phyloP scores from a whole-genome alignment of 177 flowering plant genomes.

The Telopea speciosissima region DNA sequence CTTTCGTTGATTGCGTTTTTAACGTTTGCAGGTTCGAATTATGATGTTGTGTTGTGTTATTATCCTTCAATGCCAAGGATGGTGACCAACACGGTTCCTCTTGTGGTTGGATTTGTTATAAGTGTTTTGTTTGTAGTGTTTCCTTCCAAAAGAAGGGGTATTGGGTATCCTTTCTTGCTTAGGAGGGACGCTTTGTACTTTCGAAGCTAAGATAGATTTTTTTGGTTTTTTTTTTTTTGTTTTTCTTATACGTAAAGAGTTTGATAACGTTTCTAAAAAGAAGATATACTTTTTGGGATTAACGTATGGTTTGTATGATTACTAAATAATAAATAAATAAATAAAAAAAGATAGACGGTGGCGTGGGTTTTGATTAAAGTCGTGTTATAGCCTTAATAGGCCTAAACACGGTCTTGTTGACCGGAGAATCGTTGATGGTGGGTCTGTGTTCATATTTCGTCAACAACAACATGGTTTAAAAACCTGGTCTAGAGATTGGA shows the following conservation, averaged over 20 bases:
- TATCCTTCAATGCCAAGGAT: constrained; percentile 33
- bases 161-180: constrained; percentile 62
- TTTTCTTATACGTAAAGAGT: not conserved
- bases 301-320: too few species aligned
- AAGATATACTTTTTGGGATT: too few species aligned
- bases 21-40: constrained; percentile 38
- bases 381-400: too few species aligned
- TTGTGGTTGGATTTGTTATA: constrained; percentile 46
- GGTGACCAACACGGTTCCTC: constrained; percentile 42
- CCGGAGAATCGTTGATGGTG: too few species aligned
- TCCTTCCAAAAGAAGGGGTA: constrained; percentile 55
- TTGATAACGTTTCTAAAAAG: not conserved
- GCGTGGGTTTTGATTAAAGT: too few species aligned
- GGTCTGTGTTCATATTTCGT: too few species aligned
- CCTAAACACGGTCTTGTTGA: too few species aligned
- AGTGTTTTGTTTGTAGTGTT: constrained; percentile 49
- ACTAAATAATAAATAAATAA: too few species aligned
- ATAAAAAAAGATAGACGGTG: not conserved
- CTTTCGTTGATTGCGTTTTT: constrained; percentile 45
- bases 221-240: too few species aligned
- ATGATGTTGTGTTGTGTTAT: constrained; percentile 43
- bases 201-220: constrained; percentile 14
- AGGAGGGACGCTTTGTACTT: constrained; percentile 30
- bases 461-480: too few species aligned
- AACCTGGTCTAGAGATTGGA: too few species aligned